Base-by-base conservation (phyloP, 139 green algal genomes). In the Asterochloris erici region DNA sequence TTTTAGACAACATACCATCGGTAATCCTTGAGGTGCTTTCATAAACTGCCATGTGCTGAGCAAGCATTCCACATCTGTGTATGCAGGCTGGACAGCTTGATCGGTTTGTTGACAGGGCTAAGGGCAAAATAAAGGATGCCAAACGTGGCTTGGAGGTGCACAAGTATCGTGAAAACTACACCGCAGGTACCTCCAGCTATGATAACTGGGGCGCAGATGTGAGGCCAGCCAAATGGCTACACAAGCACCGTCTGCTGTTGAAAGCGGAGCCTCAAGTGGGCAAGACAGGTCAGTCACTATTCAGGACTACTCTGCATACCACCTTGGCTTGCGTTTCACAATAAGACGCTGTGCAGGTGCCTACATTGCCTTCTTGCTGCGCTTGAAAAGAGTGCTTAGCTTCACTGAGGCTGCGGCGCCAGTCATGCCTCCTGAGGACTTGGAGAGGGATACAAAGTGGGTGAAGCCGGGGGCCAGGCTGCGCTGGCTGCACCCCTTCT, bases 211-310 rank as follows among this genome's bases (percentile, higher is more conserved):
- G 38, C 38, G 2, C 4, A 2, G 6, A 54, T 54, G 6, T 14
- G 27, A 66, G 21, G 66, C 19, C 71, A 38, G 24, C 38, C 24
- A 23, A 73, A 2, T 14, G 19, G n/a, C 13, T 26, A 10, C 60
- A 81, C 23, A 61, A 24, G 23, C 61, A 17, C 12, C 24, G 77
- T 4, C 12, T 81, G 61, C 62, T 81, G 23, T 15, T 81, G 61
- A 70, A 71, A 62, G 77, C 77, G n/a, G 77, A 81, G 77, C 77
- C 77, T 24, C 77, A 81, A 23, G 61, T 69, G 38, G 77, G 77
- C 11, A 81, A 81, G 62, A 81, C 77, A 81, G 77, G 77, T 81
- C 69, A 26, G 24, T 47, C 62, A 70, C 54, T 16, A 75, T 27
- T 14, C 16, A 16, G 11, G 16, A 26, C 28, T 2, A n/a, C n/a